Base-by-base conservation (phyloP, 2,329 filamentous ascomycete species). In the Colletotrichum acutatum region DNA sequence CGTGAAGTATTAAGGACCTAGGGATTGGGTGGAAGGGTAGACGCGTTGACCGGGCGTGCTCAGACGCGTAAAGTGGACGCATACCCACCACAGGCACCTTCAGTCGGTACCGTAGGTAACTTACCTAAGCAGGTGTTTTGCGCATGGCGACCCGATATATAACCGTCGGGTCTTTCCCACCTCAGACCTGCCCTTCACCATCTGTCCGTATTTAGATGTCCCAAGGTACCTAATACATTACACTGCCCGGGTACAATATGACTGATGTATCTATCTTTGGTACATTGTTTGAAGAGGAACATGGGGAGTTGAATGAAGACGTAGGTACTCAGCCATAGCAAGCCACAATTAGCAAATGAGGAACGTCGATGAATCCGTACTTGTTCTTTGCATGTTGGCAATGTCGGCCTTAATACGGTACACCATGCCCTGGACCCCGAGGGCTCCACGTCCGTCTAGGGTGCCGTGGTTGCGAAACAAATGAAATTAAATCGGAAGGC, bases 401-500 rank as follows among this genome's bases (percentile, higher is more conserved):
- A 49, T 49, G 42, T 49, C 42, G 19, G 42, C 22, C 53, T 52
- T n/a, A 30, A 7, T 22, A 32, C 37, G 37, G 37, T 37, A 28
- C 37, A 11, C 61, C 28, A 53, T 24, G 46, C 46, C 12, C n/a
- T 9, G n/a, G 8, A 19, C 30, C 26, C 5, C 32, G 19, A 24
- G n/a, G 30, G 16, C 62, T 56, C 62, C 49, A 65, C 22, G 52
- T 16, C 30, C 9, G 32, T 28, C 24, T 14, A 24, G 19, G 22
- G n/a, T 7, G 34, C 24, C 16, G 37, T 42, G 37, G 37, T 42
- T 42, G 42, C 42, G 42, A 49, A 49, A 49, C 42, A 22, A 49
- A n/a, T 49, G 19, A 49, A 49, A 22, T 49, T n/a, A 49, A n/a
- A 67, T 32, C 49, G 19, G 57, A 66, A 59, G 28, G 62, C 67